Evolutionary conservation across 306 rosid species (phyloP).

Genomic region (Prunus salicina): DNA sequence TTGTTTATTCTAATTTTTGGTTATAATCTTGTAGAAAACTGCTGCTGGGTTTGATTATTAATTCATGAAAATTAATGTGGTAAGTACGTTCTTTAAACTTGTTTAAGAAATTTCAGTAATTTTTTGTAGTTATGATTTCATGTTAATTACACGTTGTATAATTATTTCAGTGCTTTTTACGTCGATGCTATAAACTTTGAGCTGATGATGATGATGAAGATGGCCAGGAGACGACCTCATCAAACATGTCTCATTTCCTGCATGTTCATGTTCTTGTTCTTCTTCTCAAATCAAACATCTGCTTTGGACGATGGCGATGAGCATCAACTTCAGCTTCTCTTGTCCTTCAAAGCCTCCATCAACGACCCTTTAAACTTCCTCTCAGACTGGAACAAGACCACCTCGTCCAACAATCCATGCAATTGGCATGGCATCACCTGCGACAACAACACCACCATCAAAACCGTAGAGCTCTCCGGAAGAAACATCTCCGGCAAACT

Average conservation of each 20-base stretch:
- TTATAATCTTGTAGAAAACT: neutral
- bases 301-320: slow-evolving; percentile 33
- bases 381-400: slow-evolving; percentile 53
- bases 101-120: no score
- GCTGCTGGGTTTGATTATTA: neutral
- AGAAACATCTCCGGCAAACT: slow-evolving; percentile 62
- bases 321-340: slow-evolving; percentile 38
- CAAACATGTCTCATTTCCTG: slow-evolving; percentile 16
- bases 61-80: neutral
- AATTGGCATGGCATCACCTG: slow-evolving; percentile 71
- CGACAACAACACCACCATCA: slow-evolving; percentile 39
- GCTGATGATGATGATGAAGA: slow-evolving; percentile 19
- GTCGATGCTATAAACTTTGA: slow-evolving; percentile 1
- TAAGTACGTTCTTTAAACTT: neutral
- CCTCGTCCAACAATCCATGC: slow-evolving; percentile 41
- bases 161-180: neutral
- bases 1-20: neutral
- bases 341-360: slow-evolving; percentile 73
- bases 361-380: slow-evolving; percentile 57
- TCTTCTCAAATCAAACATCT: slow-evolving; percentile 21
- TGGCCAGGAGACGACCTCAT: slow-evolving; percentile 48
- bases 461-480: slow-evolving; percentile 45
- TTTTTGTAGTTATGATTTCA: neutral
- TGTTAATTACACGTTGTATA: neutral
- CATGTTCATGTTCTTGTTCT: slow-evolving; percentile 34